Base-by-base conservation (phyloP, 441 rosid species). In the Macaranga tanarius region DNA sequence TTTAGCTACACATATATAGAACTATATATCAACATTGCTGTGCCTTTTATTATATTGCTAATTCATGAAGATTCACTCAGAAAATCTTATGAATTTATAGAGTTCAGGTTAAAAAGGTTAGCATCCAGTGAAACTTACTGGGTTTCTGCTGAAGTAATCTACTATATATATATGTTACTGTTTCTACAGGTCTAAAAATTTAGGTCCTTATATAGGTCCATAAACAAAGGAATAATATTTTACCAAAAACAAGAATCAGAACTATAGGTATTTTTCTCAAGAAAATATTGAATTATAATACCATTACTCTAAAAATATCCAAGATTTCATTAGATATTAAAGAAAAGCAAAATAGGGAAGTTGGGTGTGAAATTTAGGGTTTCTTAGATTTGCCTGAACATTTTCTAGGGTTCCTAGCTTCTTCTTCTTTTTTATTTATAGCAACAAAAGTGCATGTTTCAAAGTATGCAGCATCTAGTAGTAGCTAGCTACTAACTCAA, bases 391-490 rank as follows among this genome's bases (percentile, higher is more conserved):
- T 56, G 76, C 51, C 31, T 40, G 61, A 20, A 76, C 63, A 64
- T 75, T 74, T 61, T 75, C 77, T 85, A 78, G 86, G 87, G 83
- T 75, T 86, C 79, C 84, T 79, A 82, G 80, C 81, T 72, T 48
- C 31, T 48, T 16, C 38, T 26, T 51, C n/a, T 51, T 0, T 20
- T 73, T 79, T 84, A 82, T 85, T 82, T 80, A 74, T 77, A 70
- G 81, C 80, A 76, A 82, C 83, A 82, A 69, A 78, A 70, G 85
- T 74, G 83, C 84, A 77, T 73, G 72, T 79, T 80, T 79, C 74
- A 73, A 69, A 72, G 62, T 79, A 77, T 78, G 85, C 69, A 80
- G 76, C 81, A 79, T 59, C 44, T 34, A 42, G 12, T 17, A 42
- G 10, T n/a, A 22, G 48, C 69, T 70, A 65, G 47, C n/a, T n/a